A percentile compares a stretch with the other conserved stretches of the same genome.
Conservation (phyloP, 2,329 filamentous ascomycete genomes). For the Gremmenia infestans region DNA sequence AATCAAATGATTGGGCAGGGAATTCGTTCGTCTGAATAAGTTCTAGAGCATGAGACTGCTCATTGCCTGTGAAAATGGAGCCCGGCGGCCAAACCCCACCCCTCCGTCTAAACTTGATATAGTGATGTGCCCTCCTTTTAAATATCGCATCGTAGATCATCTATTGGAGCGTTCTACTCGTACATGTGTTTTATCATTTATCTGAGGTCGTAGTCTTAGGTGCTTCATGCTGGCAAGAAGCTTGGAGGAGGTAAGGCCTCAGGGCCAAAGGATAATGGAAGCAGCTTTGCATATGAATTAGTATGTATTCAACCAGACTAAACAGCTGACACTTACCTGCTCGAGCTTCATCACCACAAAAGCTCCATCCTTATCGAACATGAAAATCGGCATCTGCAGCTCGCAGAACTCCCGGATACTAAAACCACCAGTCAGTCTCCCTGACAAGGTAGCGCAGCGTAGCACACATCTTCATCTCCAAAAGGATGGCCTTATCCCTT, state of each 20-base stretch:
- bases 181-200: neutral
- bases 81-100: neutral
- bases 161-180: neutral
- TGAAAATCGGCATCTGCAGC: constrained; percentile 70
- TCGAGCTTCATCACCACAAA: constrained; percentile 66
- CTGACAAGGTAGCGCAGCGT: neutral
- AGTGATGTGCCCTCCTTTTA: neutral
- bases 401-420: constrained; percentile 74
- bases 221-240: constrained; percentile 14
- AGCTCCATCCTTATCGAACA: constrained; percentile 81
- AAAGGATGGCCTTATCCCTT: too few relatives aligned
- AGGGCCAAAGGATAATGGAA: constrained; percentile 65
- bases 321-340: constrained; percentile 44
- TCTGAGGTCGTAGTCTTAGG: neutral
- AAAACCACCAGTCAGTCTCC: constrained; percentile 8
- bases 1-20: too few relatives aligned
- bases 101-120: neutral
- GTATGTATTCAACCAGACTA: neutral
- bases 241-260: constrained; percentile 42
- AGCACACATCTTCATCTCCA: neutral
- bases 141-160: neutral
- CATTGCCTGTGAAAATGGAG: neutral
- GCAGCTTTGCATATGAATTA: constrained; percentile 43
- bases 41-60: neutral
- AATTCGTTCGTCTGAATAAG: too few relatives aligned